A percentile compares a stretch with the other conserved stretches of the same genome.
Evolutionary conservation across 2,329 filamentous ascomycete genomes (phyloP).

Genomic region (Alternaria gansuensis): DNA sequence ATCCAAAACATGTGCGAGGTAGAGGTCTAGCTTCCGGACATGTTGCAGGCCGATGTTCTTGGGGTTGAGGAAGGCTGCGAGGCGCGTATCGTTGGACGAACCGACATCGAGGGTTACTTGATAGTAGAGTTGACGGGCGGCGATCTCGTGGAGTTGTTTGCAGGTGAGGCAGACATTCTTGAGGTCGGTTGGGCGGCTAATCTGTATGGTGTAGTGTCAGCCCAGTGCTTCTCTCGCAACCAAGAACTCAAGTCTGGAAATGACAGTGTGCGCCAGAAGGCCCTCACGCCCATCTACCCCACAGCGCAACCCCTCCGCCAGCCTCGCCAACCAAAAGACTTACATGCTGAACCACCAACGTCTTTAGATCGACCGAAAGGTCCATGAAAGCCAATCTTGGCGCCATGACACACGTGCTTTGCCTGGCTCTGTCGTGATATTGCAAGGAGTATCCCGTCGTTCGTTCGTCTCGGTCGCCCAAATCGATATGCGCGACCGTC

Average conservation of each 20-base stretch:
- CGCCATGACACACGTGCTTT: slow-evolving; percentile 35
- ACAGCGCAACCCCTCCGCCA: background rate
- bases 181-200: slow-evolving; percentile 59
- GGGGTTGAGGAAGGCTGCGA: slow-evolving; percentile 58
- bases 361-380: slow-evolving; percentile 52
- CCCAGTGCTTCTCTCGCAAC: background rate
- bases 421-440: background rate
- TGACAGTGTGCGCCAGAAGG: background rate
- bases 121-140: slow-evolving; percentile 58
- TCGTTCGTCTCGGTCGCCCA: background rate
- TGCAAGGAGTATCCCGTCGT: background rate
- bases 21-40: slow-evolving; percentile 58
- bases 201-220: slow-evolving; percentile 34
- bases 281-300: background rate
- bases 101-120: slow-evolving; percentile 60
- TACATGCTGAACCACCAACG: slow-evolving; percentile 52
- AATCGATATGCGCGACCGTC: slow-evolving; percentile 1
- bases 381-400: slow-evolving; percentile 44
- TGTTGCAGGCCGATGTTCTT: slow-evolving; percentile 59
- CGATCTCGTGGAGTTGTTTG: slow-evolving; percentile 58
- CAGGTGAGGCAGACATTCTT: slow-evolving; percentile 59
- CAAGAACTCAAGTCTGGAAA: background rate
- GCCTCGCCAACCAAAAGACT: slow-evolving; percentile 24
- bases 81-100: slow-evolving; percentile 54
- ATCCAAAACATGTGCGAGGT: slow-evolving; percentile 57